Percentiles rank a stretch among this genome's conserved stretches.
Evolutionary conservation across 2,329 filamentous ascomycete genomes (phyloP).

Genomic region (Arthroderma sp.): DNA sequence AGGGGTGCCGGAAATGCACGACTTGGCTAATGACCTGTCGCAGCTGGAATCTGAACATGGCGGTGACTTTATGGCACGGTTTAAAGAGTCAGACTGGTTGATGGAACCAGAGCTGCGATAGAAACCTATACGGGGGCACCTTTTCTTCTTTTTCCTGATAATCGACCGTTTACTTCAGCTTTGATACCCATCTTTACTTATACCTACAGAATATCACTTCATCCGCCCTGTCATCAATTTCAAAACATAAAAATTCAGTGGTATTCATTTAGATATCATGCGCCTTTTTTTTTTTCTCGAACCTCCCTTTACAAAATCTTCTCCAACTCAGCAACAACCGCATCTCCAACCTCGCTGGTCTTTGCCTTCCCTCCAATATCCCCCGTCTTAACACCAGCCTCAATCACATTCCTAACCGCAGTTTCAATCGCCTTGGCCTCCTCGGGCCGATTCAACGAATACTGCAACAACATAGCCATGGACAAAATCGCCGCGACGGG

Average conservation of each 20-base stretch:
- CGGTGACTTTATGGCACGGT: constrained; percentile 14
- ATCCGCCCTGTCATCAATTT: not conserved
- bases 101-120: constrained; percentile 35
- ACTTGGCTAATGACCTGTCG: constrained; percentile 8
- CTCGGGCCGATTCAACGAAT: constrained; percentile 67
- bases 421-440: constrained; percentile 70
- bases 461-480: constrained; percentile 89
- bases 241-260: too few relatives aligned
- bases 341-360: constrained; percentile 72
- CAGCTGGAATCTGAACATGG: constrained; percentile 9
- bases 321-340: constrained; percentile 60
- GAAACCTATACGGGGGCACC: not conserved
- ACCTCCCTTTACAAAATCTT: constrained; percentile 40
- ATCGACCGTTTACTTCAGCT: not conserved
- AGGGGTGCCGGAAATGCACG: constrained; percentile 8
- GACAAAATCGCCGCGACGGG: constrained; percentile 85
- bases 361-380: constrained; percentile 69
- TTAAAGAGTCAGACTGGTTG: constrained; percentile 38
- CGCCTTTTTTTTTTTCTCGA: too few relatives aligned
- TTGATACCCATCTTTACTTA: constrained; percentile 7
- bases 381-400: constrained; percentile 62
- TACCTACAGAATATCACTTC: not conserved
- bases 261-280: too few relatives aligned
- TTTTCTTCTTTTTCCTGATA: not conserved
- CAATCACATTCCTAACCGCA: constrained; percentile 67